A percentile compares a stretch with the other conserved stretches of the same genome.
These are phyloP conservation scores for Hypomyces rosellus DNA, from an alignment of 2,329 filamentous ascomycete genomes.

Conservation along the genomic window DNA sequence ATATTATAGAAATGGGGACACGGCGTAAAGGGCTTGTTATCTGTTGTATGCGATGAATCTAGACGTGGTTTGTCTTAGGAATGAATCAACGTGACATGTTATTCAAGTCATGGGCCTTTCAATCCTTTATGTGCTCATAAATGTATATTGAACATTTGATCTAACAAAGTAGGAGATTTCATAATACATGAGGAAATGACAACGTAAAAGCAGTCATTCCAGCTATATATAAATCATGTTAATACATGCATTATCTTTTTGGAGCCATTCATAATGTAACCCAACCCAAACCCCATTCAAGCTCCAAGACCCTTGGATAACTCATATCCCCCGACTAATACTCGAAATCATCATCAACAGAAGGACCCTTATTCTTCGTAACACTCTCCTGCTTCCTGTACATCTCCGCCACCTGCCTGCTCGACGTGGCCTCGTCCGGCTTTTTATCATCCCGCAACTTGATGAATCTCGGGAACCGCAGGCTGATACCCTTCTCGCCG, in stretches of 20 bases:
- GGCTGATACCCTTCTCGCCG: slow-evolving; percentile 72
- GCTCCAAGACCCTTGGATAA: slow-evolving; percentile 3
- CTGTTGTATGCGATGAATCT: neutral
- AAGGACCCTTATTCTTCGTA: slow-evolving; percentile 74
- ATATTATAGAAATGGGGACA: slow-evolving; percentile 20
- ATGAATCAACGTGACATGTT: too few relatives aligned
- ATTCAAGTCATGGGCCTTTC: too few relatives aligned
- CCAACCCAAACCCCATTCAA: neutral
- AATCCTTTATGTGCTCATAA: too few relatives aligned
- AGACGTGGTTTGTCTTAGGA: neutral
- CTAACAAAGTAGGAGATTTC: too few relatives aligned
- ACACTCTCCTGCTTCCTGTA: slow-evolving; percentile 93
- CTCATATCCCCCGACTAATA: slow-evolving; percentile 50
- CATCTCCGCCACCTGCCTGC: slow-evolving; percentile 88
- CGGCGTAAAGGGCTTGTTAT: neutral
- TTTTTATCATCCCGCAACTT: slow-evolving; percentile 93
- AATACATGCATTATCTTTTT: too few relatives aligned
- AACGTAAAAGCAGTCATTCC: too few relatives aligned
- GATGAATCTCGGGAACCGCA: slow-evolving; percentile 91
- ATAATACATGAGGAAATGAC: too few relatives aligned
- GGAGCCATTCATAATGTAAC: neutral
- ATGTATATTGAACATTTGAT: too few relatives aligned
- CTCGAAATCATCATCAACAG: slow-evolving; percentile 96
- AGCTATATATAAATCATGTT: too few relatives aligned
- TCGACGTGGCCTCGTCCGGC: slow-evolving; percentile 79